Percentiles rank a stretch among this genome's conserved stretches.
Conservation (phyloP, 345 rosid species). For the Hibiscus syriacus region DNA sequence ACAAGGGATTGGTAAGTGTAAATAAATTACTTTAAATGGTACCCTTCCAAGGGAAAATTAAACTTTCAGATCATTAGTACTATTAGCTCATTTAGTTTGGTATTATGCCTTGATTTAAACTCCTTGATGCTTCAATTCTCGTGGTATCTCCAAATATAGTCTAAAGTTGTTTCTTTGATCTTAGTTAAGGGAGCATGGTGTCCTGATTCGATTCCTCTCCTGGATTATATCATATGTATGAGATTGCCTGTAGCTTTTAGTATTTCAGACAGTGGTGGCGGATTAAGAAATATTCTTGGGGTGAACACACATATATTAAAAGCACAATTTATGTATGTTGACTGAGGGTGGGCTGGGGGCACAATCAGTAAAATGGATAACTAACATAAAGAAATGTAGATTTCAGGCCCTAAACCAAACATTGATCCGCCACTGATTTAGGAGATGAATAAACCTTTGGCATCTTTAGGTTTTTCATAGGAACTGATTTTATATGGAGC, state of each 20-base stretch:
- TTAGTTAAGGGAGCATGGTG: background rate
- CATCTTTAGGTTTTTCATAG: background rate
- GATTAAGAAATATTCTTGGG: too few species aligned
- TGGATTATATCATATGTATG: too few species aligned
- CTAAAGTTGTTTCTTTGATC: background rate
- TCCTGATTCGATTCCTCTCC: background rate
- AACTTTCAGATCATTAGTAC: too few species aligned
- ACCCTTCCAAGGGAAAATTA: background rate
- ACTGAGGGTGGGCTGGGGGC: too few species aligned
- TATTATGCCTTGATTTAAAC: background rate
- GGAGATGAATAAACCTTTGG: background rate
- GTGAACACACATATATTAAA: too few species aligned
- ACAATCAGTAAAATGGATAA: too few species aligned
- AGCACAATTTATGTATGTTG: too few species aligned
- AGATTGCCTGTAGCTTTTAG: background rate
- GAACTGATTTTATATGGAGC: background rate
- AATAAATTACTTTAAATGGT: background rate
- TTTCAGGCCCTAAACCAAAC: too few species aligned
- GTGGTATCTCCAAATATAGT: background rate
- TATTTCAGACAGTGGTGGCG: too few species aligned
- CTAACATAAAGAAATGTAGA: too few species aligned
- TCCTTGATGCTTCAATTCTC: background rate
- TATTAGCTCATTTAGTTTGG: conserved; percentile 5
- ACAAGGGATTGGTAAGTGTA: conserved; percentile 66
- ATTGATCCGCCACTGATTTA: too few species aligned